These are phyloP conservation scores for Halophytophthora polymorphica DNA, from an alignment of 352 stramenopile species.

Conservation along the genomic window DNA sequence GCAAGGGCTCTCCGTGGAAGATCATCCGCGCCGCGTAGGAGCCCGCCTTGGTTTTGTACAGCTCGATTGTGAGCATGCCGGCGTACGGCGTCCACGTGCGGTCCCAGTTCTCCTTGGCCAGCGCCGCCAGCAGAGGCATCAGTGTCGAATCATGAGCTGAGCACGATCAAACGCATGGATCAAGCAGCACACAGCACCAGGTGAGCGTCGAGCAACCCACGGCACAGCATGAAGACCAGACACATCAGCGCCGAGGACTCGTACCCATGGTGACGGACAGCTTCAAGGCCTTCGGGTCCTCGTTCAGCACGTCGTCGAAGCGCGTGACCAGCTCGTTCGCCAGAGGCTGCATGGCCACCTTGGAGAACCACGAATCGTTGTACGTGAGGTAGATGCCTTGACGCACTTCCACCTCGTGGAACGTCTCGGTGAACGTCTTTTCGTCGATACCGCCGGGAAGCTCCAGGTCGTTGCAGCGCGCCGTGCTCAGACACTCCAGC, in stretches of 20 bases:
- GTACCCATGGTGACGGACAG: conserved; percentile 78
- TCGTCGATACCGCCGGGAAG: conserved; percentile 66
- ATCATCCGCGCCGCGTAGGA: conserved; percentile 62
- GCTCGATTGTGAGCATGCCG: conserved; percentile 66
- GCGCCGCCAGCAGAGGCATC: conserved; percentile 77
- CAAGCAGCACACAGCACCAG: neutral
- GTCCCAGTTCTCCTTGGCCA: conserved; percentile 74
- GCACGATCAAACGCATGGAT: neutral
- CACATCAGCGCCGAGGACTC: neutral
- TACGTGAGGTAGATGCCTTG: conserved; percentile 61
- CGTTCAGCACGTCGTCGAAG: conserved; percentile 50
- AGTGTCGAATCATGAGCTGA: conserved; percentile 78
- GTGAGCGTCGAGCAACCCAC: neutral
- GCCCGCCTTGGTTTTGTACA: conserved; percentile 73
- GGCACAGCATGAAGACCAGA: neutral
- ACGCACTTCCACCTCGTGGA: conserved; percentile 70
- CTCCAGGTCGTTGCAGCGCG: conserved; percentile 72
- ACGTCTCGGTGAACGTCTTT: conserved; percentile 72
- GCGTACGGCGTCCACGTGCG: conserved; percentile 84
- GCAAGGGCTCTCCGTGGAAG: conserved; percentile 70
- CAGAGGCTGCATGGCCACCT: conserved; percentile 85
- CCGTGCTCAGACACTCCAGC: conserved; percentile 81
- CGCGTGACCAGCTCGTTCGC: conserved; percentile 63
- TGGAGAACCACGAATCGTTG: conserved; percentile 81
- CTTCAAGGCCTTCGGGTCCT: conserved; percentile 36